phyloP scores from a whole-genome alignment of 495 filamentous ascomycete species.

The Neurospora sp. region DNA sequence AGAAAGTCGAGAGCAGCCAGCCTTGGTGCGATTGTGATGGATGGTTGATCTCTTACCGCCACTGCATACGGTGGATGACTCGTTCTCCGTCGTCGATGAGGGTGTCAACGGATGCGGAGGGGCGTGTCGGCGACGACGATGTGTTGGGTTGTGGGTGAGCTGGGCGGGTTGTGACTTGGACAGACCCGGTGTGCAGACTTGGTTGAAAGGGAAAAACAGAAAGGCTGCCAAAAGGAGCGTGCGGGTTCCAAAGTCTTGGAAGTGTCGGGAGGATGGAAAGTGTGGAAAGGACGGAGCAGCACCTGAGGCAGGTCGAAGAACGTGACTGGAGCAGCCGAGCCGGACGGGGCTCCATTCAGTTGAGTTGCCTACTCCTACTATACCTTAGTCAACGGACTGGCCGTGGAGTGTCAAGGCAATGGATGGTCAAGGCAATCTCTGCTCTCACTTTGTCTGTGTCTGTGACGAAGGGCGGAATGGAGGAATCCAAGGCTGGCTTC shows the following conservation, averaged over 20 bases:
- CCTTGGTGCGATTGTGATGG: neutral
- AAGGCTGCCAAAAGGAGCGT: conserved; percentile 17
- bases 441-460: neutral
- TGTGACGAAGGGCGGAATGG: neutral
- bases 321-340: conserved; percentile 17
- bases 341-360: conserved; percentile 3
- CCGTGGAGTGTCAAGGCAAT: neutral
- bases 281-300: neutral
- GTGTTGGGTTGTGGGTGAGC: neutral
- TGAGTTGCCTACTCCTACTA: conserved; percentile 4
- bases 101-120: neutral
- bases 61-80: neutral
- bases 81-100: neutral
- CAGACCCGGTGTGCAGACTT: neutral
- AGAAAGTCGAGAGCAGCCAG: neutral
- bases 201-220: conserved; percentile 1
- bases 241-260: conserved; percentile 3
- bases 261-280: conserved; percentile 11
- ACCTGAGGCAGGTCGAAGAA: neutral
- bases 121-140: neutral
- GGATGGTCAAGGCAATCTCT: neutral
- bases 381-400: neutral
- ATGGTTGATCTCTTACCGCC: neutral
- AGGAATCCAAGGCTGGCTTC: neutral
- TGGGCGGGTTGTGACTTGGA: neutral